Evolutionary conservation across 768 basidiomycete species (phyloP).

Genomic region (Lentinula raphanica): DNA sequence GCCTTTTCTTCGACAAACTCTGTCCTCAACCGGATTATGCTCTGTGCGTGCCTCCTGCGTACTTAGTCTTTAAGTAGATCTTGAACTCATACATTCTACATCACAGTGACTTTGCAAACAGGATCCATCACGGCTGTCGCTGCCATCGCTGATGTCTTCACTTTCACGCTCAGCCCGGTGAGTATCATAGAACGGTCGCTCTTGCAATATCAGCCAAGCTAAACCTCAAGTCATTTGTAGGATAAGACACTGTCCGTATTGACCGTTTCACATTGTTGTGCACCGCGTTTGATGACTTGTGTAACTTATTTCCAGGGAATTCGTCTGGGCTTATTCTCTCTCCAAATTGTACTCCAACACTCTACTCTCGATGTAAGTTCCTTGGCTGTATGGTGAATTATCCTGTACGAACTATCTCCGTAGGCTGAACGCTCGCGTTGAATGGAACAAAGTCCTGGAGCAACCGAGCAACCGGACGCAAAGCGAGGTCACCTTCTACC

Average conservation of each 20-base stretch:
- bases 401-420: neutral
- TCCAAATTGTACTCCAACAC: constrained; percentile 6
- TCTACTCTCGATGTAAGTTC: constrained; percentile 1
- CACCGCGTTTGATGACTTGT: neutral
- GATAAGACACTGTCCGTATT: neutral
- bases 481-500: neutral
- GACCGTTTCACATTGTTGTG: neutral
- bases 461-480: neutral
- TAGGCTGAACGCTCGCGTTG: constrained; percentile 6
- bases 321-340: constrained; percentile 6
- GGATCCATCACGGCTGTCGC: constrained; percentile 3
- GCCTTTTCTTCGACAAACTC: neutral
- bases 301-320: neutral
- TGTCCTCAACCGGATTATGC: constrained; percentile 4
- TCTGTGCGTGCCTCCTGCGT: no score
- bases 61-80: no score
- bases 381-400: neutral
- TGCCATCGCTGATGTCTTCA: constrained; percentile 2
- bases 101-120: constrained; percentile 9
- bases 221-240: neutral
- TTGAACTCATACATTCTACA: no score
- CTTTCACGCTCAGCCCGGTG: neutral
- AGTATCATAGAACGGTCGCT: neutral
- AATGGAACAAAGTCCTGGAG: constrained; percentile 1
- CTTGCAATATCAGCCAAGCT: neutral